phyloP scores from a whole-genome alignment of 768 basidiomycete genomes.

The Lactarius sp. region DNA sequence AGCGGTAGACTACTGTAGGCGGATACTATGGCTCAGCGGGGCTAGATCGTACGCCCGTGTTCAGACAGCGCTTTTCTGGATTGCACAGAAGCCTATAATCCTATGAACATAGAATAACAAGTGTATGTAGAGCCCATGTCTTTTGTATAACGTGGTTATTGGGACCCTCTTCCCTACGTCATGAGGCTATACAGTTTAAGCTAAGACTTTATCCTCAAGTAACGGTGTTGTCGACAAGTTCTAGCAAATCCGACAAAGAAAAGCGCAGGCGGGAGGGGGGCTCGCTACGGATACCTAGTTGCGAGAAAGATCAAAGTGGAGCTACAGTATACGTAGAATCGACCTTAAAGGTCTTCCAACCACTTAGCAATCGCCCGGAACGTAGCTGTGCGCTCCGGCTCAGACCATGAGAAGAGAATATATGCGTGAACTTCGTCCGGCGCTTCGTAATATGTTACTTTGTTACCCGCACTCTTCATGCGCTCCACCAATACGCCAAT shows the following conservation, averaged over 20 bases:
- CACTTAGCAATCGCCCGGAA: slow-evolving; percentile 47
- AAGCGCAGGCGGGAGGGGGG: background rate
- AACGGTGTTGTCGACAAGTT: background rate
- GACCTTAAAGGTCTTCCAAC: slow-evolving; percentile 25
- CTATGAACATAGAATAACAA: too few relatives aligned
- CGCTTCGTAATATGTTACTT: slow-evolving; percentile 13
- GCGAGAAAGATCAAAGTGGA: background rate
- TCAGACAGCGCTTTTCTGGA: too few relatives aligned
- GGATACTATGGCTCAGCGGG: too few relatives aligned
- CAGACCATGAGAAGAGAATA: slow-evolving; percentile 45
- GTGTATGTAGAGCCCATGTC: too few relatives aligned
- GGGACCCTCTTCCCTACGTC: too few relatives aligned
- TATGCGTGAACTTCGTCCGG: slow-evolving; percentile 42
- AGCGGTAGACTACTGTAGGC: too few relatives aligned
- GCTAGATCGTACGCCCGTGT: too few relatives aligned
- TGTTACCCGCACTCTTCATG: background rate
- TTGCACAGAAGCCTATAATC: too few relatives aligned
- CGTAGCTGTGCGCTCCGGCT: slow-evolving; percentile 46
- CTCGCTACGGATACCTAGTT: background rate
- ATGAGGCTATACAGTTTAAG: too few relatives aligned
- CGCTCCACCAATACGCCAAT: slow-evolving; percentile 4
- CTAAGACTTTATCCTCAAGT: background rate
- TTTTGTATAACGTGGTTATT: too few relatives aligned
- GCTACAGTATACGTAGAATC: background rate
- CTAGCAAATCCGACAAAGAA: background rate